These are phyloP conservation scores for Picea abies DNA, from an alignment of 83 land plant genomes.

Conservation along the genomic window DNA sequence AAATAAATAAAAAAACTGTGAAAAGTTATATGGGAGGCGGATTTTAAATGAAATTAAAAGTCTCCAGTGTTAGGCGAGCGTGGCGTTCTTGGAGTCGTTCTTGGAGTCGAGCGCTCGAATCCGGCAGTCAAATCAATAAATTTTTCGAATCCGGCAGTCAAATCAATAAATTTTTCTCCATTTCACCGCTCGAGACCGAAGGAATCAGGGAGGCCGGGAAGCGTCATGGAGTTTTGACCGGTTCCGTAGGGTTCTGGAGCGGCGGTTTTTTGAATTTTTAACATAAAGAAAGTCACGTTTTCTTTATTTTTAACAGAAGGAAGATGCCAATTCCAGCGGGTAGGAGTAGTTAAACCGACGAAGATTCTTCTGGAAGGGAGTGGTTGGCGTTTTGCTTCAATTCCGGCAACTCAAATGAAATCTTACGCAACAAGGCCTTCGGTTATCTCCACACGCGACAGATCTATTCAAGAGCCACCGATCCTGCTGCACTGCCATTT, in stretches of 20 bases:
- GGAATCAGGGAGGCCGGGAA: not conserved
- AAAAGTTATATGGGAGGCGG: too few species aligned
- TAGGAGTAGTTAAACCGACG: not conserved
- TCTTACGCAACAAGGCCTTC: too few species aligned
- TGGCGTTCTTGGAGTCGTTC: too few species aligned
- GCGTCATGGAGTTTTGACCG: not conserved
- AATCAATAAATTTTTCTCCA: not conserved
- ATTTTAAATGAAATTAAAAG: too few species aligned
- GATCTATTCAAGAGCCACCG: not conserved
- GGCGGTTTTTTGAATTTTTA: not conserved
- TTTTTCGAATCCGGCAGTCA: conserved; percentile 9
- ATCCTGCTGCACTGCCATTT: not conserved
- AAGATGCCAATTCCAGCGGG: not conserved
- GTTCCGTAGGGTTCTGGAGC: not conserved
- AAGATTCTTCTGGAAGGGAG: not conserved
- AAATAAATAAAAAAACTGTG: not conserved
- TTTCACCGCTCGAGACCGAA: not conserved
- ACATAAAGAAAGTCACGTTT: not conserved
- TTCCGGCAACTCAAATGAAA: not conserved
- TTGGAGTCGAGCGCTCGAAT: too few species aligned
- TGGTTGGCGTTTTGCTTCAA: not conserved
- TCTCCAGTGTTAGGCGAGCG: too few species aligned
- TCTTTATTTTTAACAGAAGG: too few species aligned
- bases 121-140: too few species aligned
- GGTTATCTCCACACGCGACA: too few species aligned